Evolutionary conservation across 1,284 basidiomycete genomes (phyloP), one percentile per base, ranked within the genome.

Genomic region (Pseudozyma flocculosa): DNA sequence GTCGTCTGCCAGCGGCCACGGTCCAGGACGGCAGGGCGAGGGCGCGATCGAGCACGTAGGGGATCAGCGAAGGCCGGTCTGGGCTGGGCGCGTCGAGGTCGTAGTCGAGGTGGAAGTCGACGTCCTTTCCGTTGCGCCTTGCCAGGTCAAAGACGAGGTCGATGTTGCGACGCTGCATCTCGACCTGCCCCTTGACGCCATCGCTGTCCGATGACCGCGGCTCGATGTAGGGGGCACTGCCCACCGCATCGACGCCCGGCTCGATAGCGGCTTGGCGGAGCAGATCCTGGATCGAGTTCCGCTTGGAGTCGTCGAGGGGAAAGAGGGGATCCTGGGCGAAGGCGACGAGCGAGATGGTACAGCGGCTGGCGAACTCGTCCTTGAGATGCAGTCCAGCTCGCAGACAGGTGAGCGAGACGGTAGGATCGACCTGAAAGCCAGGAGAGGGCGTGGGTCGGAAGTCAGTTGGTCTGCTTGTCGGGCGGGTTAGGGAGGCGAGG

Each of bases 81-180:
- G 11, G 26, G 0, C 50, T 45, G 3, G 51, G 48, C 0, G 52
- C 49, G 3, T 40, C 38, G 13, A 68, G 54, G 34, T 67, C 61
- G 51, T 68, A 67, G 32, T 68, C 66, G 17, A 68, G 55, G n/a
- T 68, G 65, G 22, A 68, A 62, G n/a, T 68, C 65, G 2, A 68
- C 53, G 15, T 68, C 59, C 19, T 48, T 43, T 2, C 39, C 42
- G 37, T 38, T 24, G 13, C 38, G 13, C 7, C 22, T 4, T 1
- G 65, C 65, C 8, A 68, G 40, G 1, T 45, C 29, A 23, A 68
- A 57, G 26, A 59, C 21, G 15, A 24, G 19, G 0, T 41, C 29
- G 19, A 67, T 48, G 29, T 64, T 64, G 1, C 34, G 21, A 10
- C 24, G 13, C 18, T 61, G 50, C 18, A 42, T 37, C 3, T 9